Conservation (phyloP, 2,329 filamentous ascomycete species). For the Lasiodiplodia sp. region DNA sequence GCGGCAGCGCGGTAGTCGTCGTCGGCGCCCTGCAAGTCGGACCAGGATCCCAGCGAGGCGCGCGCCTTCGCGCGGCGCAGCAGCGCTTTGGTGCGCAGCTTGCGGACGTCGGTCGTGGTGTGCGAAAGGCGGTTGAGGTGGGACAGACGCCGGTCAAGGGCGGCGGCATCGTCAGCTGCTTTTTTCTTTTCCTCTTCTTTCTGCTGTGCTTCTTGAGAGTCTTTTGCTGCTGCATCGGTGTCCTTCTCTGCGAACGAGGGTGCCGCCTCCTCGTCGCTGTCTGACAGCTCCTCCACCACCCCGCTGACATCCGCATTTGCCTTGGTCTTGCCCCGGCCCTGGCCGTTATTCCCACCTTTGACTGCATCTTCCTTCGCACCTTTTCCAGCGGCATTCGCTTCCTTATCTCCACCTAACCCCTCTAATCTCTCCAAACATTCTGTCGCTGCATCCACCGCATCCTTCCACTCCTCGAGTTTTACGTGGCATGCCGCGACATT, state of each 20-base stretch:
- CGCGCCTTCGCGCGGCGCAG: constrained; percentile 79
- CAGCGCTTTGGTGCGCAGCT: constrained; percentile 83
- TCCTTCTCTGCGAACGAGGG: constrained; percentile 43
- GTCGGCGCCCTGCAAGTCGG: constrained; percentile 77
- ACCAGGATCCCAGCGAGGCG: constrained; percentile 77
- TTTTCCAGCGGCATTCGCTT: constrained; percentile 34
- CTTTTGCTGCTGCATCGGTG: constrained; percentile 48
- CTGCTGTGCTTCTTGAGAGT: not conserved
- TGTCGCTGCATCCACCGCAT: constrained; percentile 76
- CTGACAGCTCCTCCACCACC: constrained; percentile 45
- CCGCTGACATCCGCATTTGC: constrained; percentile 47
- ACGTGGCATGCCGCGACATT: constrained; percentile 91
- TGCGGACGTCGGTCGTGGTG: constrained; percentile 67
- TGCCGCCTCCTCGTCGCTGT: constrained; percentile 53
- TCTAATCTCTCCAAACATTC: constrained; percentile 77
- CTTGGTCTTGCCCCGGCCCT: constrained; percentile 37
- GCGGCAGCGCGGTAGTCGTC: constrained; percentile 78
- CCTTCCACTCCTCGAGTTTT: constrained; percentile 85
- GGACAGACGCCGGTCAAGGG: not conserved
- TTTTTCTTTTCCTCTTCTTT: constrained; percentile 57
- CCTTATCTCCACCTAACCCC: constrained; percentile 61
- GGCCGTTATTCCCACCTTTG: constrained; percentile 34
- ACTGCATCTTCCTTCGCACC: constrained; percentile 20
- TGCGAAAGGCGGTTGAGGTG: constrained; percentile 35
- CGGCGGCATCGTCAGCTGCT: constrained; percentile 25